A percentile compares a stretch with the other conserved stretches of the same genome.
phyloP scores from a whole-genome alignment of 1,139 yeast species.

The Oligophagozyma castellii region DNA sequence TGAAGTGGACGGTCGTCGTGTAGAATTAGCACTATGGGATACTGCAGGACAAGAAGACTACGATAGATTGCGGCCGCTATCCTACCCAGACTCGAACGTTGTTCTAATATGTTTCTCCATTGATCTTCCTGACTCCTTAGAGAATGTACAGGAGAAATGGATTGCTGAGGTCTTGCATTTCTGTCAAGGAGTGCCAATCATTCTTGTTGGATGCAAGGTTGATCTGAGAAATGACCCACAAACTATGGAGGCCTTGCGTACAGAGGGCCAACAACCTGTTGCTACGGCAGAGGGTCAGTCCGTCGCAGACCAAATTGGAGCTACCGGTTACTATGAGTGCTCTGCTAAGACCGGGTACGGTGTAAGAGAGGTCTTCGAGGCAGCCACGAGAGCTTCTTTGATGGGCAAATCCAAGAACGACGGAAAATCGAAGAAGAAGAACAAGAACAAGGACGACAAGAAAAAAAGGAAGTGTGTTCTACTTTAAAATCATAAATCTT shows the following conservation, averaged over 20 bases:
- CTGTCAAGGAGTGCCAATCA: constrained; percentile 92
- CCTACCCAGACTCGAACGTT: constrained; percentile 89
- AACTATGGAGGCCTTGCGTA: constrained; percentile 63
- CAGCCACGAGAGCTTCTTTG: constrained; percentile 61
- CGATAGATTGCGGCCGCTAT: constrained; percentile 85
- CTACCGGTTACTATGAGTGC: constrained; percentile 78
- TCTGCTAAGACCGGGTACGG: constrained; percentile 88
- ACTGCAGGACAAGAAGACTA: constrained; percentile 98
- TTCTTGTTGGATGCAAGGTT: constrained; percentile 82
- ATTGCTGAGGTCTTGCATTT: constrained; percentile 85
- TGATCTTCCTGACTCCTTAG: constrained; percentile 84
- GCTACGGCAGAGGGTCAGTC: constrained; percentile 67
- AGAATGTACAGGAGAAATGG: constrained; percentile 92
- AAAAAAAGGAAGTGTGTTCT: too few relatives aligned
- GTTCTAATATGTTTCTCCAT: constrained; percentile 85
- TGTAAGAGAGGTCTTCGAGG: constrained; percentile 81
- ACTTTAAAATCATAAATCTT: too few relatives aligned
- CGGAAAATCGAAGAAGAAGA: constrained; percentile 21
- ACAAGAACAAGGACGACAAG: constrained; percentile 23
- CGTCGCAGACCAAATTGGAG: constrained; percentile 80
- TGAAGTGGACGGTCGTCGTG: constrained; percentile 88
- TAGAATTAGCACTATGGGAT: constrained; percentile 93
- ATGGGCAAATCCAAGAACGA: constrained; percentile 22
- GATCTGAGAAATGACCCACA: constrained; percentile 77
- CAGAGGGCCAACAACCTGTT: constrained; percentile 66